These are phyloP conservation scores for Quercus tomentella DNA, from an alignment of 331 rosid genomes.

Conservation along the genomic window DNA sequence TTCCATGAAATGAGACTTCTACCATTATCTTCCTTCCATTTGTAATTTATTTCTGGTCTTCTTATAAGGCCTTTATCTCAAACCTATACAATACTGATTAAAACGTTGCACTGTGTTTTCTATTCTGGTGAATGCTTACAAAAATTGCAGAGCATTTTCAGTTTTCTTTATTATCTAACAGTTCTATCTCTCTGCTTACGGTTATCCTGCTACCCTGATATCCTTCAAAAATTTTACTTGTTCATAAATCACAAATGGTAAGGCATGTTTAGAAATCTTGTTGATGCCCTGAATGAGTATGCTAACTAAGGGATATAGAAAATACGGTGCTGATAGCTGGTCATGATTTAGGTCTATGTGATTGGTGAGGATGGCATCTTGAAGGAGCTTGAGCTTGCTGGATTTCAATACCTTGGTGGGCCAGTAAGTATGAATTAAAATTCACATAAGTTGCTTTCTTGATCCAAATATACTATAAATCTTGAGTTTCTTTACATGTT, in stretches of 20 bases:
- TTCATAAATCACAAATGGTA: neutral
- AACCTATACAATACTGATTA: neutral
- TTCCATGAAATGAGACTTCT: neutral
- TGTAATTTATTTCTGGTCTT: neutral
- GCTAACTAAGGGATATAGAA: neutral
- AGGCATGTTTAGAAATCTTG: neutral
- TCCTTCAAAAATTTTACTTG: neutral
- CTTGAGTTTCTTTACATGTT: neutral
- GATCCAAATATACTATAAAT: neutral
- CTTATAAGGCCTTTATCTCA: neutral
- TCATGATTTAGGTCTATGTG: constrained; percentile 73
- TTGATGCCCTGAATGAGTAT: neutral
- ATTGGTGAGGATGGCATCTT: constrained; percentile 98
- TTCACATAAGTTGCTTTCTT: neutral
- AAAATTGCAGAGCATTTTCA: neutral
- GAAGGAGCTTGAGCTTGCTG: constrained; percentile 99
- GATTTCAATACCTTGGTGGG: constrained; percentile 92
- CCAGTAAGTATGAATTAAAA: constrained; percentile 54
- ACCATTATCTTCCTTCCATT: neutral
- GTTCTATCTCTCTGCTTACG: neutral
- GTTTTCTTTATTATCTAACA: neutral
- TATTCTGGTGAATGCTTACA: neutral
- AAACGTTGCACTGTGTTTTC: neutral
- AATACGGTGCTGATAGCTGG: constrained; percentile 22
- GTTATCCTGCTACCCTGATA: neutral